These are phyloP conservation scores for Populus simonii DNA, from an alignment of 345 rosid genomes.

Conservation along the genomic window DNA sequence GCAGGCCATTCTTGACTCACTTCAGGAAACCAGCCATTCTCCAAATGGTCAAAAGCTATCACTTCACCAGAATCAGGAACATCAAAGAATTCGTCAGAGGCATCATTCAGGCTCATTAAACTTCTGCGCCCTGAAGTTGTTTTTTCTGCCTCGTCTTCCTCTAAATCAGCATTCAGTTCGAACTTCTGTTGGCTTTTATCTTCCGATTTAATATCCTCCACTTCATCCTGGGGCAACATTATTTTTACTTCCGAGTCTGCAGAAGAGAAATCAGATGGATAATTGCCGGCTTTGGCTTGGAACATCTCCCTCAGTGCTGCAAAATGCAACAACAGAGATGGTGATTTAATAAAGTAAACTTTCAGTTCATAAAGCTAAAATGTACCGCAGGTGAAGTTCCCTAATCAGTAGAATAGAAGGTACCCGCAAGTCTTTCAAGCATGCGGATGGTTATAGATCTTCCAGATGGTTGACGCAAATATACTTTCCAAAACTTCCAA, in stretches of 20 bases:
- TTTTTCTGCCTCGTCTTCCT: constrained; percentile 45
- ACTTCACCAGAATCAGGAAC: constrained; percentile 59
- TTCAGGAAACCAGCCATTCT: constrained; percentile 49
- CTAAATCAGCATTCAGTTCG: constrained; percentile 13
- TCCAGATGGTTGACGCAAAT: constrained; percentile 55
- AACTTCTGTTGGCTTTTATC: constrained; percentile 15
- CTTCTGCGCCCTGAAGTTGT: constrained; percentile 36
- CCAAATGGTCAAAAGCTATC: constrained; percentile 44
- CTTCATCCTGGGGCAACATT: constrained; percentile 28
- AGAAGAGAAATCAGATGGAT: constrained; percentile 38
- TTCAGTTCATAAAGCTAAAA: neutral
- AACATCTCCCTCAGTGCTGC: constrained; percentile 78
- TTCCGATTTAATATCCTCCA: constrained; percentile 28
- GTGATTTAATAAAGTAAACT: neutral
- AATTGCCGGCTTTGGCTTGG: constrained; percentile 51
- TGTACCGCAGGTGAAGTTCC: neutral
- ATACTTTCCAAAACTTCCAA: constrained; percentile 84
- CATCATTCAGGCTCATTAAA: constrained; percentile 56
- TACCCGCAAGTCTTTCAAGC: constrained; percentile 89
- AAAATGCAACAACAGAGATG: neutral
- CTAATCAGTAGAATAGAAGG: neutral
- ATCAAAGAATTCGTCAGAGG: constrained; percentile 87
- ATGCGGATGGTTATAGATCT: constrained; percentile 66
- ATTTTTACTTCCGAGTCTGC: constrained; percentile 34
- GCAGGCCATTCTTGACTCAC: constrained; percentile 32